Conservation (phyloP, 2,329 filamentous ascomycete genomes). For the Penicillium vulpinum region DNA sequence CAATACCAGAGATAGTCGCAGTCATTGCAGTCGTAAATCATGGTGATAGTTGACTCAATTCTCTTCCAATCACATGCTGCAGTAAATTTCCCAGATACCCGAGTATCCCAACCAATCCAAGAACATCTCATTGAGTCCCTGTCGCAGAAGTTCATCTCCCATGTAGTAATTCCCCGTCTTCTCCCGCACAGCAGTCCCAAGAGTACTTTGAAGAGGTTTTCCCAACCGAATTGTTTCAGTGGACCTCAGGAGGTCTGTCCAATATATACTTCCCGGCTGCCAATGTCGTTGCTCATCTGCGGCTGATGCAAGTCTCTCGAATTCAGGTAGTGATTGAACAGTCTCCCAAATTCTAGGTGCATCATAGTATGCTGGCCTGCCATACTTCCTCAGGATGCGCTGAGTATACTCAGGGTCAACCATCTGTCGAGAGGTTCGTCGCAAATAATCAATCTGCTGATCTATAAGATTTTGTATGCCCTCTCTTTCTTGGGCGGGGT, state of each 20-base stretch:
- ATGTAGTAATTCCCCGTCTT: conserved; percentile 9
- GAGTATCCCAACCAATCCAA: conserved; percentile 15
- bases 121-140: conserved; percentile 17
- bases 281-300: conserved; percentile 9
- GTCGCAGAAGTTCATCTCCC: conserved; percentile 18
- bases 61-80: neutral
- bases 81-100: conserved; percentile 12
- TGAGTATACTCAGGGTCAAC: conserved; percentile 9
- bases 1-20: neutral
- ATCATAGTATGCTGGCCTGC: conserved; percentile 14
- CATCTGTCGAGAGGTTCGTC: conserved; percentile 17
- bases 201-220: conserved; percentile 5
- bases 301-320: conserved; percentile 6
- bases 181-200: conserved; percentile 3
- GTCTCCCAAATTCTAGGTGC: conserved; percentile 12
- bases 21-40: neutral
- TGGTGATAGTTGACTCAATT: neutral
- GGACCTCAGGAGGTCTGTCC: conserved; percentile 14
- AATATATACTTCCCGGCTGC: conserved; percentile 12
- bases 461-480: conserved; percentile 5
- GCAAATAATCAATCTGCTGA: conserved; percentile 14
- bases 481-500: neutral
- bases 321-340: conserved; percentile 8
- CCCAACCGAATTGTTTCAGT: conserved; percentile 10
- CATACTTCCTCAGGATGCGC: conserved; percentile 5